These are phyloP conservation scores for Coemansia pectinata DNA, from an alignment of 192 early-diverging fungal species.

Conservation along the genomic window DNA sequence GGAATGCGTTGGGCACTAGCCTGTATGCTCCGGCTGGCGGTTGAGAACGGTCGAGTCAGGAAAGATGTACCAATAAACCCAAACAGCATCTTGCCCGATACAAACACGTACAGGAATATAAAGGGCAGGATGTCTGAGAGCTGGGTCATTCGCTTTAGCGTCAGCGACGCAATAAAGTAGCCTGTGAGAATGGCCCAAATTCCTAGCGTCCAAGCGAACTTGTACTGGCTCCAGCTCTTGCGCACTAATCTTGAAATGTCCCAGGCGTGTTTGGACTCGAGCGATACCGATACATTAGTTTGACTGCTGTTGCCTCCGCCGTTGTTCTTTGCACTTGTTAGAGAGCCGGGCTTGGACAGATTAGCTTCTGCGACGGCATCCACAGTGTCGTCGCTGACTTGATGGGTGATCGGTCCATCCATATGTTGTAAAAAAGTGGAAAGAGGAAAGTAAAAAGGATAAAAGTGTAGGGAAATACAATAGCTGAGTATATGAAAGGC, in stretches of 20 bases:
- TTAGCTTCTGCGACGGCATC: not conserved
- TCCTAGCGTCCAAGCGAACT: conserved; percentile 29
- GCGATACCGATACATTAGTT: not conserved
- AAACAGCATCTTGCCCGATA: conserved; percentile 56
- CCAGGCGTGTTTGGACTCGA: not conserved
- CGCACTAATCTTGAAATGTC: conserved; percentile 3
- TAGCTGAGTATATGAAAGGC: not conserved
- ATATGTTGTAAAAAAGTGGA: not conserved
- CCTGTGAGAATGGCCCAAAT: conserved; percentile 61
- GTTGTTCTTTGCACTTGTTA: not conserved
- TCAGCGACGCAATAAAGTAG: conserved; percentile 65
- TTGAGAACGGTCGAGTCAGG: conserved; percentile 20
- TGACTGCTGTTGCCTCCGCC: not conserved
- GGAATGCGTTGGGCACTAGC: not conserved
- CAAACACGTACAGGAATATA: conserved; percentile 56
- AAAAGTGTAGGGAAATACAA: not conserved
- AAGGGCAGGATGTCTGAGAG: conserved; percentile 55
- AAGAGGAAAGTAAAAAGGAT: not conserved
- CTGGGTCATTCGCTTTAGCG: conserved; percentile 54
- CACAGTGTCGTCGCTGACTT: not conserved
- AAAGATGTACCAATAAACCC: conserved; percentile 36
- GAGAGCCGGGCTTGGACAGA: not conserved
- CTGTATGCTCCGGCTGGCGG: conserved; percentile 2
- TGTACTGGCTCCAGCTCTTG: conserved; percentile 19
- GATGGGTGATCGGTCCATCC: not conserved